These are phyloP conservation scores for Chamaenerion angustifolium DNA, from an alignment of 345 rosid genomes.

Conservation along the genomic window DNA sequence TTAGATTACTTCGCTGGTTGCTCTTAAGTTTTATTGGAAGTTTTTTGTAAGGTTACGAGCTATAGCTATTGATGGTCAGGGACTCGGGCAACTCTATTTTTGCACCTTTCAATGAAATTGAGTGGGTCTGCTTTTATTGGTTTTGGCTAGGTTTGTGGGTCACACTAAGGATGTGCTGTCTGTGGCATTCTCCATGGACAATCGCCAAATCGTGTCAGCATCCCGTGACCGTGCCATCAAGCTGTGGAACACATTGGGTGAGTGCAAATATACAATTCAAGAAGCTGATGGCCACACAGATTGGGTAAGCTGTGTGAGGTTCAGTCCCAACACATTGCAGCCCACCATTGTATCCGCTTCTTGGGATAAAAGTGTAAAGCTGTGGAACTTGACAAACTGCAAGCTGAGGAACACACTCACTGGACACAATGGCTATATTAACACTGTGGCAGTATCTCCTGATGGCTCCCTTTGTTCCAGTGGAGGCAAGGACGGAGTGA, in stretches of 20 bases:
- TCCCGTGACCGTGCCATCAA: slow-evolving; percentile 89
- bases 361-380: slow-evolving; percentile 78
- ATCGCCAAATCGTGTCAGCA: slow-evolving; percentile 95
- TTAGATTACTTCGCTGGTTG: no score
- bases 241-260: slow-evolving; percentile 94
- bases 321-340: slow-evolving; percentile 61
- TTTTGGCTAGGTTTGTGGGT: slow-evolving; percentile 47
- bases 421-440: slow-evolving; percentile 77
- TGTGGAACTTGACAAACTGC: slow-evolving; percentile 89
- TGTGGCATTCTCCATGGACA: slow-evolving; percentile 90
- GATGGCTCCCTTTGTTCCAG: slow-evolving; percentile 93
- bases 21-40: no score
- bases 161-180: slow-evolving; percentile 93
- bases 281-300: slow-evolving; percentile 68
- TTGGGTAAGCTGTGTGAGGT: slow-evolving; percentile 92
- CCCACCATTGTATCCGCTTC: slow-evolving; percentile 92
- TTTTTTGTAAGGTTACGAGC: no score
- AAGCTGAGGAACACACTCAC: slow-evolving; percentile 61
- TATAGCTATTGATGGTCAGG: no score
- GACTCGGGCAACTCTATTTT: no score
- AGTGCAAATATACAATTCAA: slow-evolving; percentile 87
- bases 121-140: no score
- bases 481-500: slow-evolving; percentile 90
- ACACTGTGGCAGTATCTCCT: slow-evolving; percentile 87
- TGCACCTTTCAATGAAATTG: no score